Base-by-base conservation (phyloP, 1,139 yeast species). In the Scheffersomyces parashehatae region DNA sequence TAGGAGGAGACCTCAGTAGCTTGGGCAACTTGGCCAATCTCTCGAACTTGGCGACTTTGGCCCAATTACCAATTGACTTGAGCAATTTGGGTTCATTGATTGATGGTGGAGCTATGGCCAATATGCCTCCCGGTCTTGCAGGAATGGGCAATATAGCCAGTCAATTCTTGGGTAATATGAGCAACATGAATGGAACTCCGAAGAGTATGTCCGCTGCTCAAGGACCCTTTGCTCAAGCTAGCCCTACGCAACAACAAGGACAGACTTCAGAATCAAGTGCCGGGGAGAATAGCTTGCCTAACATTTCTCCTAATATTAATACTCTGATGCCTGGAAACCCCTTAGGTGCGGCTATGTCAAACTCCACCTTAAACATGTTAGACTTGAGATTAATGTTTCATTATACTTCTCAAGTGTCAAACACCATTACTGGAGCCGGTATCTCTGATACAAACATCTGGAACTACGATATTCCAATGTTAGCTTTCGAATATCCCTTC, bases 351-450 rank as follows among this genome's bases (percentile, higher is more conserved):
- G 51, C 48, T 4, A 45, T 44, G 43, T 32, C 41, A 20, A 45
- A 64, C 1, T 54, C 67, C 0, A 58, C 50, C 38, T 66, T 90
- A 39, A 89, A 90, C 60, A 75, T 89, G 78, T 68, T 84, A 32
- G 97, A 91, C 60, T 70, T 91, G 47, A 75, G 86, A 53, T 69
- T 91, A 38, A 87, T 91, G 81, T 87, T 88, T 61, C 96, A 91
- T 63, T 91, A 90, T 62, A 85, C 93, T 3, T 81, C 89, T 0
- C 83, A 80, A 35, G 97, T 90, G 2, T 86, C 96, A 64, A 82
- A 83, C 38, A 88, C 97, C 1, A 88, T 91, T 39, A 87, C 96
- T 0, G 88, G 86, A 1, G 95, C 97, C 0, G 97, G 97, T 2
- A 88, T 90, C 31, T 85, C 95, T 14, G 95, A 87, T 52, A 83